These are phyloP conservation scores for Datura wrightii DNA, from an alignment of 257 asterid genomes.

Conservation along the genomic window DNA sequence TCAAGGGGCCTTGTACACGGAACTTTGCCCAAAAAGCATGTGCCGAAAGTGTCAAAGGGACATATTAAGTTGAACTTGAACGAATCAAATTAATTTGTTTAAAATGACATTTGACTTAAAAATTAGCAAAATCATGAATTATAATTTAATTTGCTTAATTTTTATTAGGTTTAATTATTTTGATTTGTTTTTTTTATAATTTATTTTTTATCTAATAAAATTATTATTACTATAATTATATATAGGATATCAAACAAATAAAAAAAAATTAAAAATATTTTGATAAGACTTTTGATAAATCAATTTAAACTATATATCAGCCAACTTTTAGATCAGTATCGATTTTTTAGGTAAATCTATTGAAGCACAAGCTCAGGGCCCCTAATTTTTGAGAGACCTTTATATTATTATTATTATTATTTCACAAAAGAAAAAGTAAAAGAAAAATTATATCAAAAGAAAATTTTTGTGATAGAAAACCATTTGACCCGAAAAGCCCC, in stretches of 20 bases:
- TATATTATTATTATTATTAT: too few relatives aligned
- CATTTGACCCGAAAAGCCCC: too few relatives aligned
- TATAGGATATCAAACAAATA: neutral
- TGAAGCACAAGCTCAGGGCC: neutral
- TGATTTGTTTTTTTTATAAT: neutral
- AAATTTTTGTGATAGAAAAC: too few relatives aligned
- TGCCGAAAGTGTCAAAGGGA: neutral
- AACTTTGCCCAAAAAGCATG: neutral
- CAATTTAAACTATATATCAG: neutral
- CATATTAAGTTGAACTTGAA: neutral
- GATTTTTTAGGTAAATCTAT: neutral
- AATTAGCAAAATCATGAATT: neutral
- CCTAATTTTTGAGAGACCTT: too few relatives aligned
- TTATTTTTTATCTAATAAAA: neutral
- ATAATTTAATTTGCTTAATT: neutral
- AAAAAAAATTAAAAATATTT: neutral
- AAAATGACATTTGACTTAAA: too few relatives aligned
- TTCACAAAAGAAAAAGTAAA: too few relatives aligned
- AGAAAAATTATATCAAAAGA: too few relatives aligned
- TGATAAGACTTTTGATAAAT: too few relatives aligned
- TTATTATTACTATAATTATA: neutral
- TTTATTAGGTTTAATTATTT: neutral
- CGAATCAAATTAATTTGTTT: neutral
- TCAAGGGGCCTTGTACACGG: neutral
- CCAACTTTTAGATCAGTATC: neutral